Percentiles rank a stretch among this genome's conserved stretches.
Conservation (phyloP, 2,329 filamentous ascomycete genomes). For the Fusarium sp. region DNA sequence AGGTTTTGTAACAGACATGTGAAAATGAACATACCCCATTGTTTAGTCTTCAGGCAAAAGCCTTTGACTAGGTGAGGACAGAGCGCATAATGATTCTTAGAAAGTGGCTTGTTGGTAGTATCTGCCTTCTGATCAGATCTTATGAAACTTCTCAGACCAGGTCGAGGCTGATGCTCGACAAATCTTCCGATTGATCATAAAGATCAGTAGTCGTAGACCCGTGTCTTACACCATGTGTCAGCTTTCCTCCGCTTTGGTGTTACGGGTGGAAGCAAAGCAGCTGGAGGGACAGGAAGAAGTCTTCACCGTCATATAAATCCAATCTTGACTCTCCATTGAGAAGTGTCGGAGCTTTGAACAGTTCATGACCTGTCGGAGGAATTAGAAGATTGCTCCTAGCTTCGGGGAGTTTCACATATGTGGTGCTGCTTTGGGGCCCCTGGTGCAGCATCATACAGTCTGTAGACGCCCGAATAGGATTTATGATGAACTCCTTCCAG, state of each 20-base stretch:
- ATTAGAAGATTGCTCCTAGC: not conserved
- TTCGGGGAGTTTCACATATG: not conserved
- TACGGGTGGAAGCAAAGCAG: too few relatives aligned
- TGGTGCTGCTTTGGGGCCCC: conserved; percentile 1
- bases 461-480: conserved; percentile 4
- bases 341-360: not conserved
- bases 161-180: too few relatives aligned
- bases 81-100: not conserved
- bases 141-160: too few relatives aligned
- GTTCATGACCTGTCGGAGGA: not conserved
- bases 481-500: conserved; percentile 11
- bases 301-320: too few relatives aligned
- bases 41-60: conserved; percentile 15
- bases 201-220: too few relatives aligned
- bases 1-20: too few relatives aligned
- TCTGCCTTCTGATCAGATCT: too few relatives aligned
- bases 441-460: not conserved
- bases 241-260: too few relatives aligned
- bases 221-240: too few relatives aligned
- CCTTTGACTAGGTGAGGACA: conserved; percentile 6
- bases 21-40: conserved; percentile 15
- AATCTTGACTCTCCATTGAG: too few relatives aligned
- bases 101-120: not conserved
- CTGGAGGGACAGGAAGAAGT: too few relatives aligned
- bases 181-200: too few relatives aligned